Evolutionary conservation across 768 basidiomycete species (phyloP).

Genomic region (Suillus clintonianus): DNA sequence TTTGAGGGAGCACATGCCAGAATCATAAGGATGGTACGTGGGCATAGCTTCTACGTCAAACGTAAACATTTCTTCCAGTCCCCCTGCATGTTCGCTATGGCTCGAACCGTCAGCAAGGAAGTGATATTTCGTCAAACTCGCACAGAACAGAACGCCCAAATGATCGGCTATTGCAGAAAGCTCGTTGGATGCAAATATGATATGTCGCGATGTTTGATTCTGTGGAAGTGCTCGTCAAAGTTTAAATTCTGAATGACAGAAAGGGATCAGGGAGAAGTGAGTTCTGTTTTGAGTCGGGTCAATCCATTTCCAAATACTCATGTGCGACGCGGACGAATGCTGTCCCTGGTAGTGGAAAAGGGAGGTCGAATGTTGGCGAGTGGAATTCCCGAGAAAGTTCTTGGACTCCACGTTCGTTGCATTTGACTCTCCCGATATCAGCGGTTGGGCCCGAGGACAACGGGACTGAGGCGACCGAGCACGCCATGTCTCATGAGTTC

Average conservation of each 20-base stretch:
- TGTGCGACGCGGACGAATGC: constrained; percentile 73
- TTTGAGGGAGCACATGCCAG: constrained; percentile 89
- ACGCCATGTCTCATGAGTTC: constrained; percentile 4
- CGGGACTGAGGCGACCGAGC: not conserved
- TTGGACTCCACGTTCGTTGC: constrained; percentile 92
- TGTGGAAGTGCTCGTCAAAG: constrained; percentile 87
- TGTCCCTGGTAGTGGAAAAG: constrained; percentile 61
- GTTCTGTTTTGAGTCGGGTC: constrained; percentile 75
- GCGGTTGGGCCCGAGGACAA: not conserved
- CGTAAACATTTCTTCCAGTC: constrained; percentile 65
- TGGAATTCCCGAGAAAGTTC: constrained; percentile 81
- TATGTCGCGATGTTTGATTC: constrained; percentile 73
- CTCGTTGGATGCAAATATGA: constrained; percentile 46
- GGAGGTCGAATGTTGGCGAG: constrained; percentile 74
- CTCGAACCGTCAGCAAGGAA: constrained; percentile 72
- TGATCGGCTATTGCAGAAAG: constrained; percentile 63
- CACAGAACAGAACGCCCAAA: constrained; percentile 45
- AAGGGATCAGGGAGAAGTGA: constrained; percentile 78
- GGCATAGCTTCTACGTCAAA: constrained; percentile 93
- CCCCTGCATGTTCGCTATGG: constrained; percentile 70
- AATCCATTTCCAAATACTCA: constrained; percentile 77
- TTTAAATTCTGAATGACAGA: constrained; percentile 80
- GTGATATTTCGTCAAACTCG: constrained; percentile 91
- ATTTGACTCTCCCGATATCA: constrained; percentile 45
- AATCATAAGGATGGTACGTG: constrained; percentile 71